A percentile compares a stretch with the other conserved stretches of the same genome.
phyloP scores from a whole-genome alignment of 1,284 basidiomycete species.

The Coriolopsis trogii region DNA sequence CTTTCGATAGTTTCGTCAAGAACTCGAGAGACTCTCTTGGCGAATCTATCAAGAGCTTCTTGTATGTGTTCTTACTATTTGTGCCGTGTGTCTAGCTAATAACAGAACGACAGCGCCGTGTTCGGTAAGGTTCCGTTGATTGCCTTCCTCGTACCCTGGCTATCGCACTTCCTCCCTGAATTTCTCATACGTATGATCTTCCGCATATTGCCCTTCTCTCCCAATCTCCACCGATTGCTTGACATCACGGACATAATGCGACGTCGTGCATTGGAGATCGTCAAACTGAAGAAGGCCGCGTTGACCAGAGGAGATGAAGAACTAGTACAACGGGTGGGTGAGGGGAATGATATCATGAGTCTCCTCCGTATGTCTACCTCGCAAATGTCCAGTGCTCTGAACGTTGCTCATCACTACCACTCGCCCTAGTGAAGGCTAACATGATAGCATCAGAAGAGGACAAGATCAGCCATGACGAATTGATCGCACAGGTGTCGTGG shows the following conservation, averaged over 20 bases:
- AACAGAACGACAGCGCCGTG: constrained; percentile 8
- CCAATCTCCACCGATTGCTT: constrained; percentile 3
- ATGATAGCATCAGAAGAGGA: constrained; percentile 22
- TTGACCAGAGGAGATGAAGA: constrained; percentile 28
- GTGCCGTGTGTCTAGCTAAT: neutral
- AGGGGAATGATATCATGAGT: constrained; percentile 50
- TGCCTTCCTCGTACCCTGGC: constrained; percentile 7
- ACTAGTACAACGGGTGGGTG: constrained; percentile 26
- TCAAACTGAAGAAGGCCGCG: constrained; percentile 39
- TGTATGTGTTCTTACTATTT: constrained; percentile 19
- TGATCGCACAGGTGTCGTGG: constrained; percentile 30
- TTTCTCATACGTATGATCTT: constrained; percentile 10
- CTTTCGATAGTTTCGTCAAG: constrained; percentile 35
- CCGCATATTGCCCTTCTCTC: neutral
- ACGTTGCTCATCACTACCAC: neutral
- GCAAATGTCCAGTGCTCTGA: too few species aligned
- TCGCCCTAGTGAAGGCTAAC: constrained; percentile 29
- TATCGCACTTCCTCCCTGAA: constrained; percentile 10
- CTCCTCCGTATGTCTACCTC: constrained; percentile 33
- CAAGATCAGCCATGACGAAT: constrained; percentile 20
- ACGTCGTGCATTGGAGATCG: constrained; percentile 40
- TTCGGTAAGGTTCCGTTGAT: neutral
- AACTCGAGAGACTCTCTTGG: constrained; percentile 27
- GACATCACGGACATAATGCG: constrained; percentile 41
- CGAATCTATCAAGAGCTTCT: constrained; percentile 32